Percentiles rank a stretch among this genome's conserved stretches.
Conservation (phyloP, 257 asterid species). For the Lycium barbarum region DNA sequence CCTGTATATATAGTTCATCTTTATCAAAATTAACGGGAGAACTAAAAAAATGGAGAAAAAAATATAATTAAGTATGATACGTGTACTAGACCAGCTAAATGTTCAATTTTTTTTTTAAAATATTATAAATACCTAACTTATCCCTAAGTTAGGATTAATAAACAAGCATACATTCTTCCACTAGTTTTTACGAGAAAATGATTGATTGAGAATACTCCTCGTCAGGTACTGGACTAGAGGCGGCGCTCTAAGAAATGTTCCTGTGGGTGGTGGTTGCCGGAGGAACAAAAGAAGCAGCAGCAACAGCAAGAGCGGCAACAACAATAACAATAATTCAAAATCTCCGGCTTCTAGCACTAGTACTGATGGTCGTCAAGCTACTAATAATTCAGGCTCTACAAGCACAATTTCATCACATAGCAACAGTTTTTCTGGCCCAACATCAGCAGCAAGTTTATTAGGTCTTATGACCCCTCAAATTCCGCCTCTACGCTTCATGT, state of each 20-base stretch:
- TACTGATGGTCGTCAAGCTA: constrained; percentile 47
- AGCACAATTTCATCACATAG: constrained; percentile 51
- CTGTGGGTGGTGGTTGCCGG: constrained; percentile 92
- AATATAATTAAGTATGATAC: background rate
- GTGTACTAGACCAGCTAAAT: background rate
- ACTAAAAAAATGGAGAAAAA: background rate
- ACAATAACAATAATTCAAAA: constrained; percentile 48
- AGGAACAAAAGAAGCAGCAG: constrained; percentile 74
- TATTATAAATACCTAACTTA: too few relatives aligned
- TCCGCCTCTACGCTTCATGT: constrained; percentile 63
- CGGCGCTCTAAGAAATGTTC: constrained; percentile 87
- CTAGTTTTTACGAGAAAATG: background rate
- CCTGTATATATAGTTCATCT: background rate
- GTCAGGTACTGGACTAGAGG: constrained; percentile 87
- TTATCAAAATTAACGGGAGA: background rate
- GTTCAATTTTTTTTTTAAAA: background rate
- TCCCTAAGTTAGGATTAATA: background rate
- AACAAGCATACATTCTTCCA: background rate
- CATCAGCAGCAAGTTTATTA: constrained; percentile 39
- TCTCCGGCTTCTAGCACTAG: constrained; percentile 59
- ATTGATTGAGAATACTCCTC: background rate
- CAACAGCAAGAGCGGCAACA: constrained; percentile 19
- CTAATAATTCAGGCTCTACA: constrained; percentile 53
- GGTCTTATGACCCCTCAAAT: constrained; percentile 56
- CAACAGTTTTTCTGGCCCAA: constrained; percentile 21